Base-by-base conservation (phyloP, 441 rosid genomes). In the Iberis amara region DNA sequence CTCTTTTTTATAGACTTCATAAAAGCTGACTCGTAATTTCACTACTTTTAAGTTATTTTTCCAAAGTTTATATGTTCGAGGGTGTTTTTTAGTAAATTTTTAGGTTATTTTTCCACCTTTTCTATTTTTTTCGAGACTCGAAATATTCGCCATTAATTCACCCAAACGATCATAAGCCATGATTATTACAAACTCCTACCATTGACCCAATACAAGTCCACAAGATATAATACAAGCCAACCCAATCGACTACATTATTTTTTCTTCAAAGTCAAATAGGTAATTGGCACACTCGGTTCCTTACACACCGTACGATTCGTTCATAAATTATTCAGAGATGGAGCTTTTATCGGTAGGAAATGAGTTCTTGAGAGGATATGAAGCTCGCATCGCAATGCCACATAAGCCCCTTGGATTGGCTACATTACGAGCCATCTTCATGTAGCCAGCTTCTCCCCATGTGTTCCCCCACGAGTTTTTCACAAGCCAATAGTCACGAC, bases 401-500 rank as follows among this genome's bases (percentile, higher is more conserved):
- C 75, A 70, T 23, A 45, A 44, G 2, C 75, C 69, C 23, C 64
- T 47, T 30, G 56, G 66, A 9, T 65, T 47, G 8, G 5, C 63
- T 8, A 57, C 36, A 24, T 65, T 55, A 1, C 68, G 66, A 15
- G 62, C 63, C 42, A 70, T 47, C 51, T 63, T 66, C 42, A 66
- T 66, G 57, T 61, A 65, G 1, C 68, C 71, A 33, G 62, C 61
- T 18, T 70, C 71, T 15, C 71, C 74, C 74, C 71, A 65, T 14
- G 61, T 57, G 15, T 39, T 6, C 21, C 96, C 98, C 98, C 98
- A 87, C 8, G 96, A 90, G 59, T 87, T 90, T 66, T 64, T 79
- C 9, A 87, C 86, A 4, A 81, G 73, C 96, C 95, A 87, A 61
- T 78, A 87, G 60, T 83, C 88, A 31, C 59, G 49, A 6, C 92